phyloP scores from a whole-genome alignment of 176 grass and related monocot species.

The Ensete ventricosum region DNA sequence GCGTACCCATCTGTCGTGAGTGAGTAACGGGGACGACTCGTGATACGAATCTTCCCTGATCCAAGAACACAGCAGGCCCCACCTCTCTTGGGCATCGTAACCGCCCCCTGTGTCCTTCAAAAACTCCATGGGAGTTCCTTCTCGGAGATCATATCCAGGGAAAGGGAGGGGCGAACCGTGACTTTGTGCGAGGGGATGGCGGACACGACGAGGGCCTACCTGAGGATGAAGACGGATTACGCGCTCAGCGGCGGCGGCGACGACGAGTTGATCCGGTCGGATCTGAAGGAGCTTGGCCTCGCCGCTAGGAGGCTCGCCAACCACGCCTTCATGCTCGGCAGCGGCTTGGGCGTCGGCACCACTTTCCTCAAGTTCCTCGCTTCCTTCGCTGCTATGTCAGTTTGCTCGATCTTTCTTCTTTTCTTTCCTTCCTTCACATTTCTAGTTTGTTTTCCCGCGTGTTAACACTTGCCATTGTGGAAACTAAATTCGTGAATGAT shows the following conservation, averaged over 20 bases:
- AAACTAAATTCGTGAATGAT: no score
- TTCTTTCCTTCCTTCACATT: not conserved
- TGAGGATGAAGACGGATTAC: constrained; percentile 56
- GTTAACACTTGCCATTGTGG: no score
- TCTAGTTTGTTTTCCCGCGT: not conserved
- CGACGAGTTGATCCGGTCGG: constrained; percentile 42
- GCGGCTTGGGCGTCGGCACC: constrained; percentile 54
- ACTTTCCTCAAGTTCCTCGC: constrained; percentile 68
- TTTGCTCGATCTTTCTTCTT: not conserved
- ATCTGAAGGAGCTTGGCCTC: constrained; percentile 55
- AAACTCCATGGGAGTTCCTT: not conserved
- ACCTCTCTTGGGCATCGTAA: not conserved
- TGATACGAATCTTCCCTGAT: no score
- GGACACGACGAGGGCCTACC: constrained; percentile 14
- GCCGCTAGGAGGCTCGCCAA: constrained; percentile 65
- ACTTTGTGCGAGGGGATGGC: constrained; percentile 2
- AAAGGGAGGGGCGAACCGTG: not conserved
- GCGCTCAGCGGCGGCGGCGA: constrained; percentile 22
- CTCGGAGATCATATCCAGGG: not conserved
- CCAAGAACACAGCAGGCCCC: not conserved
- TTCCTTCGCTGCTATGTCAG: constrained; percentile 66
- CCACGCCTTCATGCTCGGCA: constrained; percentile 55
- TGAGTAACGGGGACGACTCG: rapidly evolving
- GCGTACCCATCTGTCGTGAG: no score
- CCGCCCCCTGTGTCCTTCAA: not conserved